Base-by-base conservation (phyloP, 805 yeast species). In the Ogataea parapolymorpha region DNA sequence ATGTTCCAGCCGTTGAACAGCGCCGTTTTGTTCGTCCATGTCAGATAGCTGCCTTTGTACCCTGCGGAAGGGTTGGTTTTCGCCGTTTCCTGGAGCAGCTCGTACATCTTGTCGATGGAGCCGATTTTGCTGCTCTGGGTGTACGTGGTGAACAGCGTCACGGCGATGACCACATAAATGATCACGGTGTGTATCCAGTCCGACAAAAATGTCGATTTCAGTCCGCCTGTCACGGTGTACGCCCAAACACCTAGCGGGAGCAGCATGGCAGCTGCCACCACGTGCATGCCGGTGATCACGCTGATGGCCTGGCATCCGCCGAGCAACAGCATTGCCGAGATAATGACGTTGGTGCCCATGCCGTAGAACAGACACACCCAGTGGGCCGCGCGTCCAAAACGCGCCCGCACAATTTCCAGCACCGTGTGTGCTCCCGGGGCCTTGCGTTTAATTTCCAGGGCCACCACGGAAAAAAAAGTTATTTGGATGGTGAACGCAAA, bases 111-210 rank as follows among this genome's bases (percentile, higher is more conserved):
- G 35, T 57, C 66, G 9, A 63, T 59, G 8, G 67, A 61, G 2
- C 69, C 70, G 17, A 63, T 58, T 35, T 48, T 40, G 22, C 47
- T 37, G 13, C 65, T 47, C 23, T 32, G 31, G 12, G 60, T 49
- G 44, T 56, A 65, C 9, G 60, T 50, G 15, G 50, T 55, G 41
- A 53, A 61, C 26, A 53, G 32, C 17, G 58, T 40, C 11, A 50
- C 53, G 11, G 54, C 42, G 11, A 71, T 54, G 15, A 71, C 61
- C 17, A 65, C 48, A 44, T 66, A 70, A 33, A 73, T 66, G 38
- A 73, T 66, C 23, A 70, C 71, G 0, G 76, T 70, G 52, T 73
- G 78, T 35, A 70, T 65, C 70, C 73, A 74, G 49, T 74, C 79
- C 5, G 79, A 69, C 26, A 74, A 56, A 46, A 74, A 73, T 3